phyloP scores from a whole-genome alignment of 108 stramenopile genomes.

The Skeletonema marinoi region DNA sequence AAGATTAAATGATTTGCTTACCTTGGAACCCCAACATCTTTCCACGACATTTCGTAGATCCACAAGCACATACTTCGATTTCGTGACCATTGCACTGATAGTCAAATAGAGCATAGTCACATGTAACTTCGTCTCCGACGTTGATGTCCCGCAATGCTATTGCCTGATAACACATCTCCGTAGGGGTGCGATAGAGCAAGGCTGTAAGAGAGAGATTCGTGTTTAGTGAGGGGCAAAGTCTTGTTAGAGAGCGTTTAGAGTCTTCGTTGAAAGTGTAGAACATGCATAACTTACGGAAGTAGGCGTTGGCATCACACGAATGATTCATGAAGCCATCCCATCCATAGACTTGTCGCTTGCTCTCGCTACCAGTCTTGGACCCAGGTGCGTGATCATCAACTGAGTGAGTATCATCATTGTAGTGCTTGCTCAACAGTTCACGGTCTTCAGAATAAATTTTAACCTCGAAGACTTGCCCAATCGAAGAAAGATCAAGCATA shows the following conservation, averaged over 20 bases:
- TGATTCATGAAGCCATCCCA: conserved; percentile 46
- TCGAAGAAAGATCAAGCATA: conserved; percentile 29
- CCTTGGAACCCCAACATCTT: conserved; percentile 40
- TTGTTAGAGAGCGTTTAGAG: neutral
- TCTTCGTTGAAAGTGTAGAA: too few species aligned
- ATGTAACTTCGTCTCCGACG: conserved; percentile 35
- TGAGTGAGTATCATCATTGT: conserved; percentile 24
- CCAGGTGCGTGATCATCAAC: conserved; percentile 3
- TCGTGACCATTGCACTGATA: conserved; percentile 32
- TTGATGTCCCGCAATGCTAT: conserved; percentile 33
- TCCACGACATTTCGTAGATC: conserved; percentile 27
- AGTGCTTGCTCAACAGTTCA: conserved; percentile 12
- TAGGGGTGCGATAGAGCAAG: conserved; percentile 9
- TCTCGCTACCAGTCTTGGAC: neutral
- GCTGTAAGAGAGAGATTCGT: neutral
- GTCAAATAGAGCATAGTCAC: conserved; percentile 45
- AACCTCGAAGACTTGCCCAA: conserved; percentile 9
- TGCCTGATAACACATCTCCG: conserved; percentile 31
- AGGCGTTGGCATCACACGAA: conserved; percentile 32
- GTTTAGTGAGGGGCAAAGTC: neutral
- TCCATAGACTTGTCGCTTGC: conserved; percentile 40
- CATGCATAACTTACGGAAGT: conserved; percentile 17
- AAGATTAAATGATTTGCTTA: conserved; percentile 2
- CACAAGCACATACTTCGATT: conserved; percentile 41
- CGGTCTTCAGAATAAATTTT: conserved; percentile 27